Base-by-base conservation (phyloP, 2,329 filamentous ascomycete species). In the Gremmenia infestans region DNA sequence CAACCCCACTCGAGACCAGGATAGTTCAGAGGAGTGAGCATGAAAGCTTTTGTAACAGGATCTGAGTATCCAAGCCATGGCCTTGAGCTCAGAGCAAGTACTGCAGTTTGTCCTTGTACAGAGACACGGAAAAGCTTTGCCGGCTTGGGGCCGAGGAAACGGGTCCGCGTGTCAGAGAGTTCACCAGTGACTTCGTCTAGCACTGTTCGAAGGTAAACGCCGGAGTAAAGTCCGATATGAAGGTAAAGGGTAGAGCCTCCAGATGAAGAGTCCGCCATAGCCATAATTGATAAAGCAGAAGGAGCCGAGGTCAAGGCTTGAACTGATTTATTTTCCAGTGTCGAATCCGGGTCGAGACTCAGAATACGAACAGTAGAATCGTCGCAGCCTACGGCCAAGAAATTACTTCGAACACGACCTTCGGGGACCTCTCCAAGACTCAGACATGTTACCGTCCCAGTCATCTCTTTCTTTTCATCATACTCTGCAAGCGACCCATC, bases 61-160 rank as follows among this genome's bases (percentile, higher is more conserved):
- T 97, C 91, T 0, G 91, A 88, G 70, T 97, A 97, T 45, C 92
- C 93, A 4, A 99, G 79, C 92, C 93, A 99, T n/a, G 94, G 89
- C 54, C 93, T 85, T 15, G 92, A 95, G 71, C 91, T 97, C 53
- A 97, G 80, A 2, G 90, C 93, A 52, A 99, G 79, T 14, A 97
- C 88, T 43, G 91, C 91, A 5, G 88, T 87, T 62, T 91, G 88
- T 17, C 86, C 86, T 67, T 94, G 86, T 8, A 97, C 89, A 5
- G 87, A 88, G n/a, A 97, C 91, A 63, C 89, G 86, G 72, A 96
- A 97, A 2, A 99, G 80, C 64, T 90, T 91, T 45, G 96, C 92
- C 28, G 90, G 84, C 65, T 94, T 94, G 0, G 92, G 88, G 0
- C 95, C 95, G 8, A 99, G 78, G 73, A 99, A 99, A 55, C 95